Conservation (phyloP, 2,329 filamentous ascomycete genomes). For the Botrytis hyacinthi region DNA sequence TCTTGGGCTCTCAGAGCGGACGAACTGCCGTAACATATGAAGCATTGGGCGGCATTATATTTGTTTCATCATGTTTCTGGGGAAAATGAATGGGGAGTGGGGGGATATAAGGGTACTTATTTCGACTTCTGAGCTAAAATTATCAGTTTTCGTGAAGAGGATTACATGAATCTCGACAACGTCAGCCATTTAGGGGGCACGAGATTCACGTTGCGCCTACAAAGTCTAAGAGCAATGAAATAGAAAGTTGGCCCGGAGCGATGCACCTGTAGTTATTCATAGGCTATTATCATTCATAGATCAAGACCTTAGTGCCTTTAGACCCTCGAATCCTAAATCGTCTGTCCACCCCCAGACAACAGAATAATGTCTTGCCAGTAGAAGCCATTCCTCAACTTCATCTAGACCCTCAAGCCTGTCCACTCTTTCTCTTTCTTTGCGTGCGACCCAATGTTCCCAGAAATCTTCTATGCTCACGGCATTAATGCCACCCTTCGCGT, state of each 20-base stretch:
- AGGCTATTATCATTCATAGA: neutral
- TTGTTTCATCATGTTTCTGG: neutral
- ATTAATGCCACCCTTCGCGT: slow-evolving; percentile 45
- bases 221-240: neutral
- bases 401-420: slow-evolving; percentile 82
- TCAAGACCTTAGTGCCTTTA: neutral
- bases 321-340: slow-evolving; percentile 15
- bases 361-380: slow-evolving; percentile 86
- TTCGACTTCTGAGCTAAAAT: neutral
- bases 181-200: neutral
- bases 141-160: neutral
- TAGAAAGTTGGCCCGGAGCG: neutral
- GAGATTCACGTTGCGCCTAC: no score
- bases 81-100: neutral
- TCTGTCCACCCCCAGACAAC: slow-evolving; percentile 78
- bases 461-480: slow-evolving; percentile 65
- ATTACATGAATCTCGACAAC: neutral
- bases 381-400: slow-evolving; percentile 90
- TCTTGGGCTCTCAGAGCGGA: neutral
- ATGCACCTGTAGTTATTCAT: neutral
- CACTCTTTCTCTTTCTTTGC: slow-evolving; percentile 74
- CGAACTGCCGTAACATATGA: neutral
- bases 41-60: neutral
- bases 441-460: slow-evolving; percentile 71
- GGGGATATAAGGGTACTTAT: neutral